Percentiles rank a stretch among this genome's conserved stretches.
phyloP scores from a whole-genome alignment of 23 red algal species.

The Cyanidium caldarium region DNA sequence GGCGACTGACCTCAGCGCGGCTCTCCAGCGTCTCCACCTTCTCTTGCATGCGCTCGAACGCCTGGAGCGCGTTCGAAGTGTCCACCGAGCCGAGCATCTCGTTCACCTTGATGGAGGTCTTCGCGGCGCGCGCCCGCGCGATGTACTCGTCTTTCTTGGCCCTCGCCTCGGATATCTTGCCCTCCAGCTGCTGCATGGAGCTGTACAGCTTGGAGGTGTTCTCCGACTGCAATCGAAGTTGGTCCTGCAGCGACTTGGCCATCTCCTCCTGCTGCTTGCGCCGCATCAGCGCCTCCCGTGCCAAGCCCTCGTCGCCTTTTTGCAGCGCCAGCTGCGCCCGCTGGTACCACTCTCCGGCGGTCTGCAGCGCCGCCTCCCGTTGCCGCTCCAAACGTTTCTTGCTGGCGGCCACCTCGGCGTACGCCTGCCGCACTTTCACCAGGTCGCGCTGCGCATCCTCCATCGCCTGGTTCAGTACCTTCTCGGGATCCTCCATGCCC shows the following conservation, averaged over 20 bases:
- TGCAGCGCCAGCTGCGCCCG: constrained; percentile 84
- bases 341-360: constrained; percentile 76
- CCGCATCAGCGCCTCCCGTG: constrained; percentile 69
- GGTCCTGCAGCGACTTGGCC: constrained; percentile 28
- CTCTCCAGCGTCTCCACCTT: constrained; percentile 94
- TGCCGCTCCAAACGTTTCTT: constrained; percentile 89
- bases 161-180: constrained; percentile 76
- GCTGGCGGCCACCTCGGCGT: constrained; percentile 87
- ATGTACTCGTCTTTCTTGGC: constrained; percentile 93
- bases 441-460: constrained; percentile 86
- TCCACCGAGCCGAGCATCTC: constrained; percentile 79
- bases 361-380: constrained; percentile 57
- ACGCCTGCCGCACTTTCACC: constrained; percentile 88
- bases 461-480: constrained; percentile 79
- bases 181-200: constrained; percentile 77
- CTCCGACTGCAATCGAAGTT: constrained; percentile 46
- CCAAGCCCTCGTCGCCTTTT: constrained; percentile 89
- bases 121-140: constrained; percentile 70
- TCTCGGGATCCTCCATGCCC: constrained; percentile 95
- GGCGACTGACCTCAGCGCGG: constrained; percentile 46
- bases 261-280: constrained; percentile 75
- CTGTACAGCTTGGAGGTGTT: constrained; percentile 78
- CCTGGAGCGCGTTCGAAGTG: constrained; percentile 47
- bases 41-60: constrained; percentile 93
- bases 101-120: constrained; percentile 90